These are phyloP conservation scores for Mentha longifolia DNA, from an alignment of 257 asterid species.

Conservation along the genomic window DNA sequence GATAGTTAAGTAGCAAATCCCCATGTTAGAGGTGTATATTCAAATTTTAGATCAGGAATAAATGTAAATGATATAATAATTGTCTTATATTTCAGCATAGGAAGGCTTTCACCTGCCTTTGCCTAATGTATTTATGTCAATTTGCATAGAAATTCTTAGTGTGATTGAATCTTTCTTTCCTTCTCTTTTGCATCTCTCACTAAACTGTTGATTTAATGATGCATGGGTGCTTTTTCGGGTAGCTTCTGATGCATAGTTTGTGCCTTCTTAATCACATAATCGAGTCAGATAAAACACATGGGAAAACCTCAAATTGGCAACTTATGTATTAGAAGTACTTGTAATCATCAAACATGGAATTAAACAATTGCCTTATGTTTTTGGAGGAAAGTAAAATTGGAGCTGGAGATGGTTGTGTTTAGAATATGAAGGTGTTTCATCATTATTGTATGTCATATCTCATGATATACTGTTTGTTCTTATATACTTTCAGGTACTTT, in stretches of 20 bases:
- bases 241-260: neutral
- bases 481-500: neutral
- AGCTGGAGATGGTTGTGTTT: neutral
- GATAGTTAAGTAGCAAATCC: too few species aligned
- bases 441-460: neutral
- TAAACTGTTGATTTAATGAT: neutral
- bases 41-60: constrained; percentile 7
- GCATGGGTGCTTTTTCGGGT: neutral
- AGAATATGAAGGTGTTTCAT: neutral
- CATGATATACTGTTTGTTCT: neutral
- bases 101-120: neutral
- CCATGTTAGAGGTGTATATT: neutral
- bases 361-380: neutral
- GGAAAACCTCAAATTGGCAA: neutral
- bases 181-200: neutral
- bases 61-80: neutral
- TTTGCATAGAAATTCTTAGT: neutral
- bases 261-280: neutral
- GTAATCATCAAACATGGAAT: neutral
- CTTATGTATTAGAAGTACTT: neutral
- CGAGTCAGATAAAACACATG: neutral
- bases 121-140: neutral
- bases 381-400: neutral
- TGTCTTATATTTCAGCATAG: neutral
- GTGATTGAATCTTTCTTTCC: neutral